Conservation (phyloP, 768 basidiomycete genomes). For the Leccinellum albellum region DNA sequence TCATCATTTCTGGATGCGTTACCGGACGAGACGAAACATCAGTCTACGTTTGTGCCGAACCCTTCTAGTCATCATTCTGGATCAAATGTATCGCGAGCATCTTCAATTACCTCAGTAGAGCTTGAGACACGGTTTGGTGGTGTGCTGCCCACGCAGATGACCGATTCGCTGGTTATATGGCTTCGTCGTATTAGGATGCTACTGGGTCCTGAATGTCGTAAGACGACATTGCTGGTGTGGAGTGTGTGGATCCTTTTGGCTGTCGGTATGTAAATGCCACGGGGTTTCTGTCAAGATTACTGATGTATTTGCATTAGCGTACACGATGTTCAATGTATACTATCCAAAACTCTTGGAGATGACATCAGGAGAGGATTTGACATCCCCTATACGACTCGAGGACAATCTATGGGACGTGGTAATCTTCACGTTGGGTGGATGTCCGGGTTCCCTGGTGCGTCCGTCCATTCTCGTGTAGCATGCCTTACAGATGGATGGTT, state of each 20-base stretch:
- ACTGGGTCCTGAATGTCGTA: constrained; percentile 69
- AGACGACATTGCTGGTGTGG: constrained; percentile 80
- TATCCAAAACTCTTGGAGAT: constrained; percentile 83
- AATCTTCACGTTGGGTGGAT: constrained; percentile 79
- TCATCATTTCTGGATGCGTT: constrained; percentile 12
- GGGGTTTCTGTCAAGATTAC: background rate
- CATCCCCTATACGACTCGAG: constrained; percentile 44
- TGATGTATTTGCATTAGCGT: constrained; percentile 40
- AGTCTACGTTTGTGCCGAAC: constrained; percentile 13
- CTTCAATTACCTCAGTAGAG: constrained; percentile 39
- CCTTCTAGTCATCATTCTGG: constrained; percentile 22
- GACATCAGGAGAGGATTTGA: constrained; percentile 12
- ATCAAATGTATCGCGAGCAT: constrained; percentile 23
- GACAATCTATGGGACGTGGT: constrained; percentile 82
- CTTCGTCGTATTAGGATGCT: constrained; percentile 64
- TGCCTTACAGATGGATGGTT: background rate
- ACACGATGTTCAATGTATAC: constrained; percentile 92
- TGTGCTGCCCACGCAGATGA: constrained; percentile 49
- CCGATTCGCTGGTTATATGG: constrained; percentile 56
- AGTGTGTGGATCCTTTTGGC: constrained; percentile 70
- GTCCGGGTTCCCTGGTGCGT: constrained; percentile 76
- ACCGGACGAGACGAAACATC: constrained; percentile 16
- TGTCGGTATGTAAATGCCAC: constrained; percentile 52
- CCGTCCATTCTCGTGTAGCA: background rate
- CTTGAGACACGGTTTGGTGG: constrained; percentile 39